These are phyloP conservation scores for Pyrus communis DNA, from an alignment of 306 rosid species.

Conservation along the genomic window DNA sequence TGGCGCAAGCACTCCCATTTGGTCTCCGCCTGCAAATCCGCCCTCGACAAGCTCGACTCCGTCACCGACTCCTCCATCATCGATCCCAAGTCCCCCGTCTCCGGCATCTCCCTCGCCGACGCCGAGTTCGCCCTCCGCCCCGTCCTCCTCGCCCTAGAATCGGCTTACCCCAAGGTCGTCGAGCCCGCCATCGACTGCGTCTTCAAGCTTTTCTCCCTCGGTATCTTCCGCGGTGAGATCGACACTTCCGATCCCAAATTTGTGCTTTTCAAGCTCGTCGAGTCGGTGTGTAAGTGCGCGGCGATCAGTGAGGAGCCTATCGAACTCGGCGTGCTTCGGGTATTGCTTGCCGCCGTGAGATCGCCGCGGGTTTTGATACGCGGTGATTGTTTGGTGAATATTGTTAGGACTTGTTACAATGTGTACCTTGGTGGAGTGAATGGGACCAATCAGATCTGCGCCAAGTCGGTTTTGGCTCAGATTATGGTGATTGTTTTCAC, in stretches of 20 bases:
- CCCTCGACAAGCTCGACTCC: constrained; percentile 85
- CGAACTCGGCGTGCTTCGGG: constrained; percentile 79
- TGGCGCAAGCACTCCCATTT: constrained; percentile 98
- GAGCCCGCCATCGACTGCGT: constrained; percentile 95
- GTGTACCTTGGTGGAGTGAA: constrained; percentile 92
- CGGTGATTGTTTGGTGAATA: constrained; percentile 64
- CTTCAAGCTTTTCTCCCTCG: constrained; percentile 82
- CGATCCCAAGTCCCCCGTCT: constrained; percentile 48
- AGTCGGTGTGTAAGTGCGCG: constrained; percentile 66
- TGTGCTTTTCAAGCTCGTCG: constrained; percentile 47
- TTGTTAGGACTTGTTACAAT: constrained; percentile 90
- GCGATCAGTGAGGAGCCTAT: constrained; percentile 79
- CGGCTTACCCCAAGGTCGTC: constrained; percentile 75
- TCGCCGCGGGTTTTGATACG: constrained; percentile 73
- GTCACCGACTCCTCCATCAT: constrained; percentile 27
- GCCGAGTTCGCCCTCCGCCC: constrained; percentile 74
- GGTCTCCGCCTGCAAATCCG: constrained; percentile 84
- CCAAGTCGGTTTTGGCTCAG: constrained; percentile 95
- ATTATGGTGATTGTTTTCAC: constrained; percentile 74
- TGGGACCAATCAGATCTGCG: constrained; percentile 98
- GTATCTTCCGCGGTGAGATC: constrained; percentile 72
- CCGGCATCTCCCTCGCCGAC: constrained; percentile 56
- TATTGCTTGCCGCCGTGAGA: constrained; percentile 73
- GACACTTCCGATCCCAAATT: constrained; percentile 32
- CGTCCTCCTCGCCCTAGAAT: constrained; percentile 66